Evolutionary conservation across 2,329 filamentous ascomycete species (phyloP).

Genomic region (Sclerotinia glacialis): DNA sequence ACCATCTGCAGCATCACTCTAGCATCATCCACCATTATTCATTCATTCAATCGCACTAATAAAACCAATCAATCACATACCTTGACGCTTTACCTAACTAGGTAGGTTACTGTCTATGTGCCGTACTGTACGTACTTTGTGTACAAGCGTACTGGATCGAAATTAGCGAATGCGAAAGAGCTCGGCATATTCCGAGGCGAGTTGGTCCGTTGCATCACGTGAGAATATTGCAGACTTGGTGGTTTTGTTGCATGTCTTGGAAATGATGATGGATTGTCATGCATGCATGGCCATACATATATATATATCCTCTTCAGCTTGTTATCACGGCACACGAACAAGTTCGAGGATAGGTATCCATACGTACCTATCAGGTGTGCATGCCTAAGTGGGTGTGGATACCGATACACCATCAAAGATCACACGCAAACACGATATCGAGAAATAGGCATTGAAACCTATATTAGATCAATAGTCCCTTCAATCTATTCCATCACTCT

Average conservation of each 20-base stretch:
- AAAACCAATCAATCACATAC: too few relatives aligned
- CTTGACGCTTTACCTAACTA: too few relatives aligned
- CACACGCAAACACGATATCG: slow-evolving; percentile 23
- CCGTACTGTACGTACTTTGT: too few relatives aligned
- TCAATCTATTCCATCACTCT: slow-evolving; percentile 21
- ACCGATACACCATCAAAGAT: slow-evolving; percentile 34
- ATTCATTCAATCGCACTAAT: neutral
- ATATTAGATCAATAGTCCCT: too few relatives aligned
- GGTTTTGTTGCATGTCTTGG: neutral
- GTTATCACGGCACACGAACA: neutral
- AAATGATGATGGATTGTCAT: too few relatives aligned
- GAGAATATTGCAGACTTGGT: neutral
- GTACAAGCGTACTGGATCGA: too few relatives aligned
- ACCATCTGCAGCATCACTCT: too few relatives aligned
- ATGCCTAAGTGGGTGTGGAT: too few relatives aligned
- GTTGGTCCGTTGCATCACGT: neutral
- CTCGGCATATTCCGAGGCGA: too few relatives aligned
- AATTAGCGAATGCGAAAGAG: slow-evolving; percentile 15
- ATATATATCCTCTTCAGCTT: neutral
- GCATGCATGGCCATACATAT: too few relatives aligned
- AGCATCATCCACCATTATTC: too few relatives aligned
- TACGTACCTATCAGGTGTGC: slow-evolving; percentile 23
- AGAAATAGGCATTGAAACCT: slow-evolving; percentile 26
- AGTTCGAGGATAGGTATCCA: slow-evolving; percentile 14
- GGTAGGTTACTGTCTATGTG: too few relatives aligned